Base-by-base conservation (phyloP, 106 monocot species). In the Dendrobium huoshanense region DNA sequence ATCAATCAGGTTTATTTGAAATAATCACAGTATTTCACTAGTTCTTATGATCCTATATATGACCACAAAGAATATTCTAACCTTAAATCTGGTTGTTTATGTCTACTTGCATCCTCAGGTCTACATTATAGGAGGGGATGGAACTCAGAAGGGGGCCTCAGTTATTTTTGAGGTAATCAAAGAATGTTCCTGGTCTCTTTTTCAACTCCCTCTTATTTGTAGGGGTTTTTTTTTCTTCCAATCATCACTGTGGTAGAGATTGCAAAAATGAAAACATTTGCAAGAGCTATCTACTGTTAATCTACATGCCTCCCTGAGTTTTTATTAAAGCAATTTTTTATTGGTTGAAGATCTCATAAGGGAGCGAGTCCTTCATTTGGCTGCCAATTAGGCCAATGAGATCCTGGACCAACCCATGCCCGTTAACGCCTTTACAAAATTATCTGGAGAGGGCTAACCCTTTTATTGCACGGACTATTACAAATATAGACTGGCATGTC, bases 81-180 rank as follows among this genome's bases (percentile, higher is more conserved):
- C 45, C 10, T 47, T 76, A 11, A 76, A 49, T 15, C 42, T 9
- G 31, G 16, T 8, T 25, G 8, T 24, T 37, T 1, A 64, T 7
- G 24, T 19, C 51, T 42, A 44, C 61, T 75, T 18, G 75, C 67
- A 68, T 15, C 37, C 82, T 48, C 81, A 95, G 95, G 96, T 96
- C 10, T 96, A 91, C 72, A 93, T 96, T 59, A 86, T 96, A 91
- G 95, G 95, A 48, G 95, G 95, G 51, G 95, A 96, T 85, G 95
- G 95, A 84, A 96, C 95, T 74, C 96, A 96, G 49, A 96, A 84
- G 81, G 96, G 96, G 0, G 96, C 96, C n/a, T 87, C 91, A 67
- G 88, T 93, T 27, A 96, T 96, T 84, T 96, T 87, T 87, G 88
- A 96, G 96, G 96, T 93, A 91, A 79, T 51, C 73, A 47, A 33